A percentile compares a stretch with the other conserved stretches of the same genome.
Evolutionary conservation across 2,329 filamentous ascomycete species (phyloP).

Genomic region (Colletotrichum noveboracense): DNA sequence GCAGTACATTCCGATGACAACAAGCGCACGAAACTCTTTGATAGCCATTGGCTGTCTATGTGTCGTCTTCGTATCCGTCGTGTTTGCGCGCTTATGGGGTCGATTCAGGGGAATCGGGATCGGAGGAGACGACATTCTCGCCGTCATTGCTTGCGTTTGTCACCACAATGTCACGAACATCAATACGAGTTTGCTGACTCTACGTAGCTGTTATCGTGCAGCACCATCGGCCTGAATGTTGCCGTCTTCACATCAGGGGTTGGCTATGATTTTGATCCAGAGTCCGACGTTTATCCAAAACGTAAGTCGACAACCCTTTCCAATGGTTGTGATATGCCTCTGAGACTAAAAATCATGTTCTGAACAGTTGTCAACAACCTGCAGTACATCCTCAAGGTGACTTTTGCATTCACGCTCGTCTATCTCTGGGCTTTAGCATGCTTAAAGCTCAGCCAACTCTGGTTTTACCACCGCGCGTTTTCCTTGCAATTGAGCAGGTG

Average conservation of each 20-base stretch:
- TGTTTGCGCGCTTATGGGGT: conserved; percentile 12
- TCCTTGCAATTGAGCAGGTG: conserved; percentile 12
- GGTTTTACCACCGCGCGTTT: conserved; percentile 26
- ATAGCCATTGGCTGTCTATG: conserved; percentile 17
- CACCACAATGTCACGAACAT: neutral
- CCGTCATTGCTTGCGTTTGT: conserved; percentile 18
- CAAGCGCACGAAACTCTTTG: conserved; percentile 12
- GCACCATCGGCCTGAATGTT: conserved; percentile 17
- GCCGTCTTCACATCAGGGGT: conserved; percentile 22
- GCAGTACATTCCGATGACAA: conserved; percentile 18
- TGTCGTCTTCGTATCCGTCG: neutral
- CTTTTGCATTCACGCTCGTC: conserved; percentile 24
- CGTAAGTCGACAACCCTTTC: neutral
- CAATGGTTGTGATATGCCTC: neutral
- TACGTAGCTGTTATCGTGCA: conserved; percentile 11
- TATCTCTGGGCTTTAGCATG: conserved; percentile 26
- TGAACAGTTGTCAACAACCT: conserved; percentile 16
- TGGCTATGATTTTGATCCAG: conserved; percentile 20
- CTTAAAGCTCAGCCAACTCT: conserved; percentile 24
- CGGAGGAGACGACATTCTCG: conserved; percentile 19
- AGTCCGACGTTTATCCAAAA: conserved; percentile 17
- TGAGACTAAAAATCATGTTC: neutral
- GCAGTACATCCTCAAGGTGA: conserved; percentile 19
- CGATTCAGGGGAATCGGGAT: conserved; percentile 14
- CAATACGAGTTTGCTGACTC: neutral